Percentiles rank a stretch among this genome's conserved stretches.
Evolutionary conservation across 192 early-diverging fungal genomes (phyloP).

Genomic region (Linnemannia zychae): DNA sequence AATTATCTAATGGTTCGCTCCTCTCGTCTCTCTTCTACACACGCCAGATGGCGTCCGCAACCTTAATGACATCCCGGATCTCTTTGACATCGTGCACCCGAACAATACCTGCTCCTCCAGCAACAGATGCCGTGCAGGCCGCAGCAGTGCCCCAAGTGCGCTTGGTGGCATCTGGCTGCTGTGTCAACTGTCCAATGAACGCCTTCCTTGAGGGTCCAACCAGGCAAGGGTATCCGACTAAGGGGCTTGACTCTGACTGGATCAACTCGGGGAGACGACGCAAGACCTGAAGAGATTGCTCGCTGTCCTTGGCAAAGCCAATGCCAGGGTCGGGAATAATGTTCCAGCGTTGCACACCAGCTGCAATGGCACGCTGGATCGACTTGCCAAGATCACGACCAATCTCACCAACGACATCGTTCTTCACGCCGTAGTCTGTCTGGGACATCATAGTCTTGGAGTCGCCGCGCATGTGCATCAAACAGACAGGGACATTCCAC

Average conservation of each 20-base stretch:
- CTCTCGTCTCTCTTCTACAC: background rate
- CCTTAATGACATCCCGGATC: constrained; percentile 89
- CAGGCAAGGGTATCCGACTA: constrained; percentile 87
- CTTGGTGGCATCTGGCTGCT: constrained; percentile 74
- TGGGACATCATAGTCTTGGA: constrained; percentile 94
- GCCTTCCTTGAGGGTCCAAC: constrained; percentile 93
- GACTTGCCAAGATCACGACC: constrained; percentile 74
- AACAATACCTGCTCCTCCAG: constrained; percentile 85
- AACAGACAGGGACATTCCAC: constrained; percentile 83
- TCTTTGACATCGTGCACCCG: constrained; percentile 97
- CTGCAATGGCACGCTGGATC: constrained; percentile 77
- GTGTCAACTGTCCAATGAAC: constrained; percentile 87
- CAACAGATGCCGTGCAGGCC: constrained; percentile 84
- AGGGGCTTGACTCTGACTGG: constrained; percentile 51
- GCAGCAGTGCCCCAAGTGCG: constrained; percentile 93
- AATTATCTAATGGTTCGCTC: background rate
- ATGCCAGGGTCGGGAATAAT: constrained; percentile 97
- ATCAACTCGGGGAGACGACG: constrained; percentile 75
- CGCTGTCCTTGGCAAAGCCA: constrained; percentile 94
- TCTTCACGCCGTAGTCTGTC: constrained; percentile 71
- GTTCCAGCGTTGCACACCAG: constrained; percentile 95
- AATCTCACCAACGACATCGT: constrained; percentile 80
- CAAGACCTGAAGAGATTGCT: constrained; percentile 91
- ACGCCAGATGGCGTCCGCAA: constrained; percentile 76
- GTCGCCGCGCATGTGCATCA: constrained; percentile 99